phyloP scores from a whole-genome alignment of 2,329 filamentous ascomycete genomes.

The Phialophora macrospora region DNA sequence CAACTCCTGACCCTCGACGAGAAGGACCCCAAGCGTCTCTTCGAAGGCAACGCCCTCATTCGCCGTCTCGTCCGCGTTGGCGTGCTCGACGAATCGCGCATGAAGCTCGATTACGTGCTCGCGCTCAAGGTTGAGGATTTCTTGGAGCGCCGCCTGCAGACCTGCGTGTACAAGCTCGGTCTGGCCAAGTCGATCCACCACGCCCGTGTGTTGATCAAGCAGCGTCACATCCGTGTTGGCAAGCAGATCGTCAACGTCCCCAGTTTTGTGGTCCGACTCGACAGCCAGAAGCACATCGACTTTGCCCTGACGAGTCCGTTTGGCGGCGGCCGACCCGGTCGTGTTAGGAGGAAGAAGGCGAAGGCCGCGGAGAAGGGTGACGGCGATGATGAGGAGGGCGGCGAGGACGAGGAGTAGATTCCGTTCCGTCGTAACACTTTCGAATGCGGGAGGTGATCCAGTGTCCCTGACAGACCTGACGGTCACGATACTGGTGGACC shows the following conservation, averaged over 20 bases:
- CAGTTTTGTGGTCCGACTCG: constrained; percentile 98
- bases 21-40: constrained; percentile 99
- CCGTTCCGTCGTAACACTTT: neutral
- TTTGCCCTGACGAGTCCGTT: constrained; percentile 97
- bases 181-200: constrained; percentile 99
- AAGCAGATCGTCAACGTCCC: constrained; percentile 99
- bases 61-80: constrained; percentile 99
- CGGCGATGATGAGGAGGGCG: constrained; percentile 41
- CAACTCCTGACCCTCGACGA: constrained; percentile 99
- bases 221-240: constrained; percentile 98
- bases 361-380: constrained; percentile 76
- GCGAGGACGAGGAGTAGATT: constrained; percentile 66
- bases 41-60: constrained; percentile 99
- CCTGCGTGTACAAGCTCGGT: constrained; percentile 99
- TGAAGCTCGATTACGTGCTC: constrained; percentile 99
- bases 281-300: constrained; percentile 99
- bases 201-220: constrained; percentile 98
- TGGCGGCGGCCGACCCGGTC: constrained; percentile 93
- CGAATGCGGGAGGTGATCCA: neutral
- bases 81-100: constrained; percentile 99
- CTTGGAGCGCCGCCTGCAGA: constrained; percentile 99
- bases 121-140: constrained; percentile 99
- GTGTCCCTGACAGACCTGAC: neutral
- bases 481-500: neutral
- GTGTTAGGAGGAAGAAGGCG: constrained; percentile 99